These are phyloP conservation scores for Tylopilus felleus DNA, from an alignment of 768 basidiomycete genomes.

Conservation along the genomic window DNA sequence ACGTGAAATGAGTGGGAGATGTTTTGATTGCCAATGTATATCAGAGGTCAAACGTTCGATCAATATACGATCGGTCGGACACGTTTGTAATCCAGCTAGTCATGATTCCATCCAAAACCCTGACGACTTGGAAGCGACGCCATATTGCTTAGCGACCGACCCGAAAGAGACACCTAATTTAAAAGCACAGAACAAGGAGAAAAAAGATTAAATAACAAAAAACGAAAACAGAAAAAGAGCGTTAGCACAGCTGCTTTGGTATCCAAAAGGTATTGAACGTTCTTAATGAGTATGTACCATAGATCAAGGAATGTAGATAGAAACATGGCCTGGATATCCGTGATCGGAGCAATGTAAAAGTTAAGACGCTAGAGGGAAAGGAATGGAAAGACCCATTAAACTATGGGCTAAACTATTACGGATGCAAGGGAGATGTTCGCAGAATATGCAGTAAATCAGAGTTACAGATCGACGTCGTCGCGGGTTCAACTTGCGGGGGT, in stretches of 20 bases:
- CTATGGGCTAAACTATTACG: constrained; percentile 19
- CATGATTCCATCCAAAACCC: constrained; percentile 8
- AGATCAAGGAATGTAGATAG: constrained; percentile 9
- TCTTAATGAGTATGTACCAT: constrained; percentile 9
- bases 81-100: constrained; percentile 14
- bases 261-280: constrained; percentile 23
- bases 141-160: not conserved
- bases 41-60: not conserved
- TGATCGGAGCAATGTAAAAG: constrained; percentile 6
- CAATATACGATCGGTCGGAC: constrained; percentile 12
- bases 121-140: not conserved
- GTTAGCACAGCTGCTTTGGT: constrained; percentile 16
- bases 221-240: not conserved
- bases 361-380: constrained; percentile 5
- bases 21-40: too few species aligned
- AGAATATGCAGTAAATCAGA: constrained; percentile 24
- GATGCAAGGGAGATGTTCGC: constrained; percentile 16
- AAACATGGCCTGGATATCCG: constrained; percentile 11
- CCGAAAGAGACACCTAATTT: constrained; percentile 4
- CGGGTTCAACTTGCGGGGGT: not conserved
- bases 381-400: constrained; percentile 17
- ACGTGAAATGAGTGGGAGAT: not conserved
- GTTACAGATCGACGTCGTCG: constrained; percentile 19
- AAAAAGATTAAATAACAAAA: constrained; percentile 1
- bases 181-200: constrained; percentile 6